Percentiles rank a stretch among this genome's conserved stretches.
These are phyloP conservation scores for Leptographium procerum DNA, from an alignment of 2,329 filamentous ascomycete genomes.

Conservation along the genomic window DNA sequence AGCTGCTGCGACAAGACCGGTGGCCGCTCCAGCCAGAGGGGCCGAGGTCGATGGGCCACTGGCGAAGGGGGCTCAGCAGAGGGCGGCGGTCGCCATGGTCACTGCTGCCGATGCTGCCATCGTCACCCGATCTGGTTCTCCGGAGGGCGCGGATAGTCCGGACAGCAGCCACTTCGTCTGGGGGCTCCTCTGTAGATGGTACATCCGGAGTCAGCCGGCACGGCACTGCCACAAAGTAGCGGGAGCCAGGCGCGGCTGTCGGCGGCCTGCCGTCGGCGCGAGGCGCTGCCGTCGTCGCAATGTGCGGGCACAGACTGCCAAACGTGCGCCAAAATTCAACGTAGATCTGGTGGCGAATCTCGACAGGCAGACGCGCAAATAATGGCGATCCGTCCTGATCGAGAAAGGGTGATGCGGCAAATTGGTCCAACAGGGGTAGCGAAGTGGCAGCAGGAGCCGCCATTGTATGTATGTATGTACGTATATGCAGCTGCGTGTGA, in stretches of 20 bases:
- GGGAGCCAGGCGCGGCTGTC: background rate
- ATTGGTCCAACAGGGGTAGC: background rate
- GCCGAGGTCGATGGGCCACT: background rate
- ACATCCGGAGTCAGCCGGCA: background rate
- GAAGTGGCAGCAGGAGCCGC: background rate
- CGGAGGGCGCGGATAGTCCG: background rate
- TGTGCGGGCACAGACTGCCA: conserved; percentile 13
- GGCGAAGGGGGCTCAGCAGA: background rate
- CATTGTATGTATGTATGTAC: background rate
- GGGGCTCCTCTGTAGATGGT: background rate
- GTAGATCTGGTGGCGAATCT: conserved; percentile 22
- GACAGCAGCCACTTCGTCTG: background rate
- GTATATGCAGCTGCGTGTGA: background rate
- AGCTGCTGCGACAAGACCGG: background rate
- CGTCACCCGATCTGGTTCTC: background rate
- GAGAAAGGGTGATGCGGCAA: conserved; percentile 16
- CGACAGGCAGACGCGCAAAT: conserved; percentile 17
- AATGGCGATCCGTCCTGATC: conserved; percentile 29
- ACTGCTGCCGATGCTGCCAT: background rate
- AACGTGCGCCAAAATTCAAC: conserved; percentile 16
- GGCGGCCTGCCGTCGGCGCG: background rate
- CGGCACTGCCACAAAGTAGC: background rate
- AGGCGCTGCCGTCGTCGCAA: background rate
- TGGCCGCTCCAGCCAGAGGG: background rate
- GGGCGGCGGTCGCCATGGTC: background rate